Evolutionary conservation across 352 stramenopile species (phyloP).

Genomic region (Phytophthora citrophthora): DNA sequence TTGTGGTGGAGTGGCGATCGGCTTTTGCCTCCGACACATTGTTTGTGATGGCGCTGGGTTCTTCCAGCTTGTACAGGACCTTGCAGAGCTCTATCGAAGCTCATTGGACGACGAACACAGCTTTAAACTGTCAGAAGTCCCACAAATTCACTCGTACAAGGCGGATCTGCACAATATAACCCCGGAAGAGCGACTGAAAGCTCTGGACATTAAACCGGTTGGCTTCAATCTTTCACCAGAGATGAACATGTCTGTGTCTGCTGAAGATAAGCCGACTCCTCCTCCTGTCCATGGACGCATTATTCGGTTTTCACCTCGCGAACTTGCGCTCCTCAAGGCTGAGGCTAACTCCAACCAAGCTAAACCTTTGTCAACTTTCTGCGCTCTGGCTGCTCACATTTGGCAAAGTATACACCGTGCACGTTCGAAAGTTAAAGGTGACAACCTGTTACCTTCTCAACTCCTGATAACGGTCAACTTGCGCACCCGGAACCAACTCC

Average conservation of each 20-base stretch:
- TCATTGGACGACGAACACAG: not conserved
- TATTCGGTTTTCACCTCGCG: constrained; percentile 20
- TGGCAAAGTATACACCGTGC: constrained; percentile 15
- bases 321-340: constrained; percentile 19
- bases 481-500: constrained; percentile 19
- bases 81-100: constrained; percentile 23
- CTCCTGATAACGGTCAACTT: constrained; percentile 17
- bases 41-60: constrained; percentile 28
- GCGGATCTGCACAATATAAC: constrained; percentile 17
- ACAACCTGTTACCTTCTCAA: not conserved
- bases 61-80: constrained; percentile 30
- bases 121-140: constrained; percentile 5
- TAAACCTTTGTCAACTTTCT: constrained; percentile 19
- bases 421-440: not conserved
- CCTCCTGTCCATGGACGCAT: constrained; percentile 15
- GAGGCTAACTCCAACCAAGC: constrained; percentile 10
- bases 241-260: not conserved
- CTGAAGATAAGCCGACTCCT: not conserved
- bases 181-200: constrained; percentile 2
- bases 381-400: constrained; percentile 15
- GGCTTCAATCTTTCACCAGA: constrained; percentile 10
- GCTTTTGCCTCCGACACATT: constrained; percentile 23
- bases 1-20: constrained; percentile 28
- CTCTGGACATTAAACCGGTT: constrained; percentile 4
- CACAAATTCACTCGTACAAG: constrained; percentile 6